phyloP scores from a whole-genome alignment of 116 monocot genomes.

The Posidonia oceanica region DNA sequence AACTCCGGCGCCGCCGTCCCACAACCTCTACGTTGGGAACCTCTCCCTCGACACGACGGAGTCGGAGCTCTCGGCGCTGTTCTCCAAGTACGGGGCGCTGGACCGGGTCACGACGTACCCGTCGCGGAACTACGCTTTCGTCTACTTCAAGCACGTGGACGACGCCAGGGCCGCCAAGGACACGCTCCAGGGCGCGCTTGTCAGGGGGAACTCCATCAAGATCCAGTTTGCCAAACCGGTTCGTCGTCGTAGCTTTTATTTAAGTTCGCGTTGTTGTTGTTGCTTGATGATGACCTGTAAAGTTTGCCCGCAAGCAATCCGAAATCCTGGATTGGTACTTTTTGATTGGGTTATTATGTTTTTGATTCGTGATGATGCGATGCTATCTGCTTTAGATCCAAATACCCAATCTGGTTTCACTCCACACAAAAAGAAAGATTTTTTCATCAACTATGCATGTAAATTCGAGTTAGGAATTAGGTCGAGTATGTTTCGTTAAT shows the following conservation, averaged over 20 bases:
- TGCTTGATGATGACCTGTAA: neutral
- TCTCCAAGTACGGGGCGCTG: slow-evolving; percentile 44
- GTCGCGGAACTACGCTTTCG: slow-evolving; percentile 62
- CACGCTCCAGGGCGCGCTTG: slow-evolving; percentile 32
- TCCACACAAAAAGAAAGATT: no score
- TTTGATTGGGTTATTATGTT: no score
- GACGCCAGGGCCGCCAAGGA: slow-evolving; percentile 60
- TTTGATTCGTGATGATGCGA: no score
- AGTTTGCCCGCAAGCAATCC: no score
- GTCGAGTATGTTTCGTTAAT: no score
- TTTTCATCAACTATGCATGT: no score
- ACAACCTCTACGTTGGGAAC: slow-evolving; percentile 67
- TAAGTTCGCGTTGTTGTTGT: neutral
- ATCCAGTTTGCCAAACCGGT: slow-evolving; percentile 81
- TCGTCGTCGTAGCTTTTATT: slow-evolving; percentile 7
- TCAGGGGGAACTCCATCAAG: slow-evolving; percentile 40
- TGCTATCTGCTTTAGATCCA: no score
- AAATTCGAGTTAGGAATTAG: no score
- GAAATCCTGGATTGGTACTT: no score
- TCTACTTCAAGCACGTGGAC: slow-evolving; percentile 41
- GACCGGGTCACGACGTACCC: slow-evolving; percentile 51
- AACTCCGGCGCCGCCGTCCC: slow-evolving; percentile 7
- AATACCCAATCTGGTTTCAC: no score
- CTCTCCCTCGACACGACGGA: slow-evolving; percentile 44
- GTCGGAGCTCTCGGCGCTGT: slow-evolving; percentile 50